Conservation (phyloP, 2,329 filamentous ascomycete genomes). For the Daldinia eschscholtzii region DNA sequence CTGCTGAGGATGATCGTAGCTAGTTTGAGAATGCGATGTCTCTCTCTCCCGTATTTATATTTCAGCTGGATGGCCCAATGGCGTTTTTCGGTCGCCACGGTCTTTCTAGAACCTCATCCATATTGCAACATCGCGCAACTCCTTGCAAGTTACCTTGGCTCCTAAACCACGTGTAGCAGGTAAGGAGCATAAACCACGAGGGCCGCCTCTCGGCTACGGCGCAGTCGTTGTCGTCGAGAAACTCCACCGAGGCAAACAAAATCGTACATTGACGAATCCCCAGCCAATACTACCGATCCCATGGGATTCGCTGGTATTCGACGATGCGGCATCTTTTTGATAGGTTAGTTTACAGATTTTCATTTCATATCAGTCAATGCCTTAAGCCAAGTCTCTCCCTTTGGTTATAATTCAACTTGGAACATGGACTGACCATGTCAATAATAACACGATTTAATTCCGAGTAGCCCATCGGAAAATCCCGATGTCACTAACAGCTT, state of each 20-base stretch:
- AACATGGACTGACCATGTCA: conserved; percentile 4
- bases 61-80: not conserved
- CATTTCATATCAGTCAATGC: not conserved
- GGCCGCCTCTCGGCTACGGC: conserved; percentile 8
- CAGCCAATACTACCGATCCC: not conserved
- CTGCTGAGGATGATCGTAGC: not conserved
- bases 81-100: not conserved
- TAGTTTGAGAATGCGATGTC: conserved; percentile 5
- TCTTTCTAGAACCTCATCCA: conserved; percentile 1
- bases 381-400: not conserved
- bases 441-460: conserved; percentile 1
- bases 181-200: conserved; percentile 12
- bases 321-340: conserved; percentile 3
- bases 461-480: not conserved
- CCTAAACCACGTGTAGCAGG: conserved; percentile 3
- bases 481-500: not conserved
- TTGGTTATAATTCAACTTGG: not conserved
- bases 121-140: conserved; percentile 23
- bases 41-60: conserved; percentile 8
- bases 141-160: conserved; percentile 4
- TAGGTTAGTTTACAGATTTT: not conserved
- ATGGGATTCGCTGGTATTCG: conserved; percentile 18
- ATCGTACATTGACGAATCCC: conserved; percentile 31
- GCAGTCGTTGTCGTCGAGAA: conserved; percentile 1
- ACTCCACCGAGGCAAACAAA: conserved; percentile 18